A percentile compares a stretch with the other conserved stretches of the same genome.
phyloP scores from a whole-genome alignment of 2,329 filamentous ascomycete genomes.

The Fusarium robinianum region DNA sequence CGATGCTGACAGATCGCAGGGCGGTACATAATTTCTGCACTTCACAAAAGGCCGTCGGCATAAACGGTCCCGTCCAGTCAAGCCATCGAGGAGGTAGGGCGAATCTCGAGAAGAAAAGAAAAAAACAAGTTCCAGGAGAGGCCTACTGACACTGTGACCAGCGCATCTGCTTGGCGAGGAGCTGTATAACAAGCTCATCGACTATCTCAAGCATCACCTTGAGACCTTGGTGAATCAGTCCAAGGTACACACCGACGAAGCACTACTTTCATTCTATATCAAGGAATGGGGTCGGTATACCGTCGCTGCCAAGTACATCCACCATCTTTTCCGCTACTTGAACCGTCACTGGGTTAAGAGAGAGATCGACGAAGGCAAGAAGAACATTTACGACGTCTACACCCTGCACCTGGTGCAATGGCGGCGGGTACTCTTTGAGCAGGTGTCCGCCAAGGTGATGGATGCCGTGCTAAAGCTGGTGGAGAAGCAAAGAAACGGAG shows the following conservation, averaged over 20 bases:
- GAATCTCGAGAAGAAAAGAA: not conserved
- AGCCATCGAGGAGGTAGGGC: constrained; percentile 64
- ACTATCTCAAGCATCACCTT: constrained; percentile 82
- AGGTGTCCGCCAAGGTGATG: constrained; percentile 89
- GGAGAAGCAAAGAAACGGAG: constrained; percentile 94
- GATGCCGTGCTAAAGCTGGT: constrained; percentile 90
- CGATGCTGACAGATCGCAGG: constrained; percentile 52
- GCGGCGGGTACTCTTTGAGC: constrained; percentile 87
- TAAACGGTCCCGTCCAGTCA: constrained; percentile 48
- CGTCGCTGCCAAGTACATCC: constrained; percentile 93
- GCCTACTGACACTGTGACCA: constrained; percentile 45
- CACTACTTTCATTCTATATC: constrained; percentile 90
- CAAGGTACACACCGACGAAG: constrained; percentile 83
- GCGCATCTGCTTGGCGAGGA: constrained; percentile 96
- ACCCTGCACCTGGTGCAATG: constrained; percentile 95
- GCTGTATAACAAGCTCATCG: constrained; percentile 87
- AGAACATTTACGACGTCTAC: constrained; percentile 97
- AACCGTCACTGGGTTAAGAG: constrained; percentile 99
- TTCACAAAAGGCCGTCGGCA: constrained; percentile 87
- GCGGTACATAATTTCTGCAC: constrained; percentile 99
- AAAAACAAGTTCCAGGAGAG: no score
- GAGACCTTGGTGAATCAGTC: constrained; percentile 71
- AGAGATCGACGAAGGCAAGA: constrained; percentile 98
- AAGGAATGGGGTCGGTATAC: constrained; percentile 97
- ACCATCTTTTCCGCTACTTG: constrained; percentile 93